phyloP scores from a whole-genome alignment of 139 green algal species.

The Eudorina sp. region DNA sequence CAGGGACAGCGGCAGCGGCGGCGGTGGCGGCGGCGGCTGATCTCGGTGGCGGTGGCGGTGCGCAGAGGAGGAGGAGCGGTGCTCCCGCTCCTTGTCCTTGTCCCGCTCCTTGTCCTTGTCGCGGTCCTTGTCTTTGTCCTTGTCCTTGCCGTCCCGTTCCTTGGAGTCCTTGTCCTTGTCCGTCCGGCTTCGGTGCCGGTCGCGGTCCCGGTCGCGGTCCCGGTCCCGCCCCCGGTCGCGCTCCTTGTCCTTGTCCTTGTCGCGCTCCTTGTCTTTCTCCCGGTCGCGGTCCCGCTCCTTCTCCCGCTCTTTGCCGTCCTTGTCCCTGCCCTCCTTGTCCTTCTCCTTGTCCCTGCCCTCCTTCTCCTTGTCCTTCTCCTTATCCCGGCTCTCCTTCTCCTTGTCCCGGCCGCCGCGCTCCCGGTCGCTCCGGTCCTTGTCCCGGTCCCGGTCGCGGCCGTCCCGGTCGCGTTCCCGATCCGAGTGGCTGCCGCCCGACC shows the following conservation, averaged over 20 bases:
- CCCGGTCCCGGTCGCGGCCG: slow-evolving; percentile 1
- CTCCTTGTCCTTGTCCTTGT: neutral
- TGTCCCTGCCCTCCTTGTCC: neutral
- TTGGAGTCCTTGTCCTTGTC: slow-evolving; percentile 14
- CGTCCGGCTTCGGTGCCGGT: neutral
- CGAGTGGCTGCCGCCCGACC: slow-evolving; percentile 6
- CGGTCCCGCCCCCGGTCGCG: neutral
- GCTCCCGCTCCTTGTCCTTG: slow-evolving; percentile 18
- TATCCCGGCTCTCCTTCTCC: neutral
- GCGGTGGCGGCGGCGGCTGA: neutral
- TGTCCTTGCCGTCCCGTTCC: neutral
- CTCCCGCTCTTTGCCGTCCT: slow-evolving; percentile 6
- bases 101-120: slow-evolving; percentile 29
- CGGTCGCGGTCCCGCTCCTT: neutral
- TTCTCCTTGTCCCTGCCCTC: slow-evolving; percentile 14
- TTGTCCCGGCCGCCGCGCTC: neutral
- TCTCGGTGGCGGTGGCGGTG: slow-evolving; percentile 24
- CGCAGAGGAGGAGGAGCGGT: neutral
- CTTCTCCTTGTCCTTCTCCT: neutral
- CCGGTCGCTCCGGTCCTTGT: slow-evolving; percentile 10
- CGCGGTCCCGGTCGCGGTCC: slow-evolving; percentile 20
- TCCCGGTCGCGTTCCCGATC: slow-evolving; percentile 22
- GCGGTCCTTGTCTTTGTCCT: neutral
- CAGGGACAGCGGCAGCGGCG: neutral
- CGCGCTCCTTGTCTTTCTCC: slow-evolving; percentile 12